Conservation (phyloP, 768 basidiomycete genomes). For the Leccinum olivaceopallidum region DNA sequence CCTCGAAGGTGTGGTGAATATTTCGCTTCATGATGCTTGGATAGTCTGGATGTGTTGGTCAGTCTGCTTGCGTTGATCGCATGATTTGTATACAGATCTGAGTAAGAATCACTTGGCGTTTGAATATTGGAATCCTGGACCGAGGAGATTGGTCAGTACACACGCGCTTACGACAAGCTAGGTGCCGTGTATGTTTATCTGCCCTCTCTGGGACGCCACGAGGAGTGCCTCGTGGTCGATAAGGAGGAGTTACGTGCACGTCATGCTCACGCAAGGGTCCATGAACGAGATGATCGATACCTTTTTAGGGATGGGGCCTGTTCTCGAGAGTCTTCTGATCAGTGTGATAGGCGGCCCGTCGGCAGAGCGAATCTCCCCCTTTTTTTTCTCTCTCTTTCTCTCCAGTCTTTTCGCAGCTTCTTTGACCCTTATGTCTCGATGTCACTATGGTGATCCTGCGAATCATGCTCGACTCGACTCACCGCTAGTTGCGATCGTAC, state of each 20-base stretch:
- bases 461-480: neutral
- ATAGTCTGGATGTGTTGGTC: neutral
- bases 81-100: neutral
- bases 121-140: neutral
- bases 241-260: neutral
- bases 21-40: conserved; percentile 1
- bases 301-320: neutral
- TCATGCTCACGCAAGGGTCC: neutral
- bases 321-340: neutral
- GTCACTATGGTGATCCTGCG: neutral
- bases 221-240: neutral
- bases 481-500: neutral
- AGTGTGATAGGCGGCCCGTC: neutral
- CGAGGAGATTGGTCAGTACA: neutral
- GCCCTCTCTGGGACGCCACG: neutral
- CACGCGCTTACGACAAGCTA: neutral
- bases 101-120: neutral
- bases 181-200: neutral
- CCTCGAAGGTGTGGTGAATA: neutral
- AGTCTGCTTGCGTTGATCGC: neutral
- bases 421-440: neutral
- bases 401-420: neutral
- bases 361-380: neutral
- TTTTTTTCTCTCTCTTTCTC: neutral
- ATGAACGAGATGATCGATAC: neutral